Percentiles rank a stretch among this genome's conserved stretches.
phyloP scores from a whole-genome alignment of 164 flowering plant genomes.

The Warburgia ugandensis region DNA sequence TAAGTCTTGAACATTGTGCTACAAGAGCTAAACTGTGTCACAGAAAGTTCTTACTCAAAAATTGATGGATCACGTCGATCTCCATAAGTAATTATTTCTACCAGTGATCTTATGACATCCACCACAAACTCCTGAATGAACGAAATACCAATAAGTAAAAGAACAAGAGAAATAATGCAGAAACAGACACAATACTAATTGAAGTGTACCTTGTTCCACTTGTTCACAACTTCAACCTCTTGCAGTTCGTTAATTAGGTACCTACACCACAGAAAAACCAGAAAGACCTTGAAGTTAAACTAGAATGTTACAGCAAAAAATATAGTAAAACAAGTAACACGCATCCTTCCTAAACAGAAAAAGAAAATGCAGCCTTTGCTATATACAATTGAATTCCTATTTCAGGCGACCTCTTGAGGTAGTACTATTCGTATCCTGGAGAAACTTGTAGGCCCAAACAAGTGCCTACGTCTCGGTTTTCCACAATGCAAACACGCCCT shows the following conservation, averaged over 20 bases:
- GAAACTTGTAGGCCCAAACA: no score
- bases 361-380: background rate
- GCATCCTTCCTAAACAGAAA: no score
- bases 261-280: conserved; percentile 21
- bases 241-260: conserved; percentile 35
- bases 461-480: no score
- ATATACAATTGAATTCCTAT: background rate
- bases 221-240: conserved; percentile 36
- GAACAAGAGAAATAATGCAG: background rate
- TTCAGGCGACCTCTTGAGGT: no score
- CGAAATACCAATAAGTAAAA: conserved; percentile 2
- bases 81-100: conserved; percentile 61
- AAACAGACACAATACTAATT: background rate
- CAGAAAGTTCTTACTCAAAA: conserved; percentile 44
- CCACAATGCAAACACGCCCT: no score
- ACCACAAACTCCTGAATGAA: conserved; percentile 44
- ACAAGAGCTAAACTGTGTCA: background rate
- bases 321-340: no score
- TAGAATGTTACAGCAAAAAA: background rate
- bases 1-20: background rate
- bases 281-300: background rate
- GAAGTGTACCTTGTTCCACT: conserved; percentile 31
- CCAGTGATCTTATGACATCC: conserved; percentile 50
- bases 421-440: no score
- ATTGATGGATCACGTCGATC: conserved; percentile 52